Percentiles rank a stretch among this genome's conserved stretches.
phyloP scores from a whole-genome alignment of 768 basidiomycete genomes.

The Hebeloma cylindrosporum region DNA sequence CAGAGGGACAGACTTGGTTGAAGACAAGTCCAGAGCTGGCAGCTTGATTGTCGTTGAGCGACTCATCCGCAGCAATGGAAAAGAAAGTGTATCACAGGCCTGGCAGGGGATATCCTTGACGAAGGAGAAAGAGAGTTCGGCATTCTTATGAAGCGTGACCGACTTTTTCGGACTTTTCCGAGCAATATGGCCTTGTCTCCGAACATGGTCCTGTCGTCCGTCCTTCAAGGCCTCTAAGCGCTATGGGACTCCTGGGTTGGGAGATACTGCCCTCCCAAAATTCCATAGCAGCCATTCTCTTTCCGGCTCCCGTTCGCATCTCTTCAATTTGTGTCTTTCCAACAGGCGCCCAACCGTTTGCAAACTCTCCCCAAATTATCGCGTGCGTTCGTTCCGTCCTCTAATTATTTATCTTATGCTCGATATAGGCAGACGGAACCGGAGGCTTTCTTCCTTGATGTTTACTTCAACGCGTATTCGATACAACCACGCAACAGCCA shows the following conservation, averaged over 20 bases:
- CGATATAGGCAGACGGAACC: slow-evolving; percentile 63
- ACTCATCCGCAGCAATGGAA: slow-evolving; percentile 40
- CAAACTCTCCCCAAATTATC: slow-evolving; percentile 55
- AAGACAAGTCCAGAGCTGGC: slow-evolving; percentile 46
- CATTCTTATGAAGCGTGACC: slow-evolving; percentile 15
- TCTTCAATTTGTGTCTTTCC: slow-evolving; percentile 69
- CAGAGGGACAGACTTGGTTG: slow-evolving; percentile 29
- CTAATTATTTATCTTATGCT: slow-evolving; percentile 1
- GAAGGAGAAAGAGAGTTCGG: slow-evolving; percentile 8
- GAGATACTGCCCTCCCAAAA: slow-evolving; percentile 60
- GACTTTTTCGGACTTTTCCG: slow-evolving; percentile 28
- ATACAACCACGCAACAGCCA: slow-evolving; percentile 34
- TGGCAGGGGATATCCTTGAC: slow-evolving; percentile 8
- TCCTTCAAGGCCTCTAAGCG: slow-evolving; percentile 1
- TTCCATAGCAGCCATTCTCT: slow-evolving; percentile 69
- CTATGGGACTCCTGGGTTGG: slow-evolving; percentile 65
- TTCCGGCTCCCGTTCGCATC: slow-evolving; percentile 65
- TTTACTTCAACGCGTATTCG: slow-evolving; percentile 73
- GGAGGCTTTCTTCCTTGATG: slow-evolving; percentile 67
- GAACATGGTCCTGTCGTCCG: not conserved
- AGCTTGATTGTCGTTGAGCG: slow-evolving; percentile 56
- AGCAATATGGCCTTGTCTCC: slow-evolving; percentile 5
- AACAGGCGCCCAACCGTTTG: slow-evolving; percentile 62
- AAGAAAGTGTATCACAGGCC: slow-evolving; percentile 7
- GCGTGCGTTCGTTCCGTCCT: slow-evolving; percentile 44